Conservation (phyloP, 2,329 filamentous ascomycete species). For the Rhinocladiella mackenziei region DNA sequence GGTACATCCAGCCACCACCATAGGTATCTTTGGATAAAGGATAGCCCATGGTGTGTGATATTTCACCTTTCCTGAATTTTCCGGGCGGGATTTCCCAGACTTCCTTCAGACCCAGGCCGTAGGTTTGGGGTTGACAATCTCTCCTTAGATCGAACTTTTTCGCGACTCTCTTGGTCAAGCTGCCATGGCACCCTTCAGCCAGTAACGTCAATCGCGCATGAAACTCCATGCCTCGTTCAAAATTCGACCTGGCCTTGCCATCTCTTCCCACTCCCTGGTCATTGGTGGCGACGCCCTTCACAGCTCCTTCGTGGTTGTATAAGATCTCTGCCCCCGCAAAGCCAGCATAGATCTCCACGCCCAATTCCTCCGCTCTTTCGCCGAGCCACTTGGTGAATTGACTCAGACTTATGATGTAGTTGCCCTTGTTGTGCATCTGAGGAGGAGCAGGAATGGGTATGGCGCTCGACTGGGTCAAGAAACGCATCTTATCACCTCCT, state of each 20-base stretch:
- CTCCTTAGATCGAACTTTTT: conserved; percentile 88
- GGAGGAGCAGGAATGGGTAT: conserved; percentile 83
- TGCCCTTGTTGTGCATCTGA: conserved; percentile 97
- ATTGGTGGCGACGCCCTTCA: conserved; percentile 92
- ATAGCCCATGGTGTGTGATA: conserved; percentile 89
- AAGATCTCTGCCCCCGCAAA: conserved; percentile 93
- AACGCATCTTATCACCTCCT: conserved; percentile 81
- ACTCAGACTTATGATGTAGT: conserved; percentile 94
- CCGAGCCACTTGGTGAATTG: conserved; percentile 94
- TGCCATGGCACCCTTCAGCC: conserved; percentile 92
- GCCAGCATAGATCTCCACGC: conserved; percentile 92
- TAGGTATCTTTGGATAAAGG: conserved; percentile 85
- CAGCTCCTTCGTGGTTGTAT: conserved; percentile 79
- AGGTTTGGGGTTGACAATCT: conserved; percentile 91
- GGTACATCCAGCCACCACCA: conserved; percentile 98
- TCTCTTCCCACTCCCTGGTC: conserved; percentile 79
- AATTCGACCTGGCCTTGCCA: conserved; percentile 81
- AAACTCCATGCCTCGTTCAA: conserved; percentile 98
- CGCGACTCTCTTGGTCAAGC: conserved; percentile 87
- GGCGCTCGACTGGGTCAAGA: conserved; percentile 75
- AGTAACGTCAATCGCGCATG: conserved; percentile 88
- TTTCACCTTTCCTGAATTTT: conserved; percentile 82
- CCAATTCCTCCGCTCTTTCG: conserved; percentile 91
- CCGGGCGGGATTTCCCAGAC: conserved; percentile 94
- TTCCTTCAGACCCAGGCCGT: conserved; percentile 90